Conservation (phyloP, 495 filamentous ascomycete species). For the Aspergillus baeticus region DNA sequence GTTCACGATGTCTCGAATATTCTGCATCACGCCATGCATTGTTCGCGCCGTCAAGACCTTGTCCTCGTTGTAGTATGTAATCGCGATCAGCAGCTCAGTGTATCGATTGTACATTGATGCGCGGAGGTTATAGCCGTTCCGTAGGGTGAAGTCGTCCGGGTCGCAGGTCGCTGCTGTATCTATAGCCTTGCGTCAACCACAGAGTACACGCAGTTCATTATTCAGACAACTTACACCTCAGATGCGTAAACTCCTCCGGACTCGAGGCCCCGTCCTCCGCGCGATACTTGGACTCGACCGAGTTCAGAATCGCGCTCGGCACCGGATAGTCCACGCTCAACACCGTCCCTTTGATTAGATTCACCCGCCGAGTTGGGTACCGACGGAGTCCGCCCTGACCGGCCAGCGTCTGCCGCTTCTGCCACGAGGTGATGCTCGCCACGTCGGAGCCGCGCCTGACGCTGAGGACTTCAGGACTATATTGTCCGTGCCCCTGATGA, state of each 20-base stretch:
- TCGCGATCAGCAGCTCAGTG: constrained; percentile 93
- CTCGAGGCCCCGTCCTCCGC: constrained; percentile 69
- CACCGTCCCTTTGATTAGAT: constrained; percentile 91
- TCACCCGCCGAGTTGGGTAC: constrained; percentile 91
- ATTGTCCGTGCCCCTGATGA: too few species aligned
- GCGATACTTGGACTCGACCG: constrained; percentile 89
- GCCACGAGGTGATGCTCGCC: constrained; percentile 1
- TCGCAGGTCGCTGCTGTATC: constrained; percentile 97
- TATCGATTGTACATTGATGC: constrained; percentile 99
- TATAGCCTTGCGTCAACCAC: constrained; percentile 23
- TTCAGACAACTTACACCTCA: constrained; percentile 67
- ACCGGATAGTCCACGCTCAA: constrained; percentile 97
- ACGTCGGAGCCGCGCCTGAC: background rate
- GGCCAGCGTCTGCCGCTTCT: background rate
- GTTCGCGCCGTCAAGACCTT: constrained; percentile 90
- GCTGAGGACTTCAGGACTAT: background rate
- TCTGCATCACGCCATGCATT: constrained; percentile 96
- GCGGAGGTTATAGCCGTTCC: constrained; percentile 97
- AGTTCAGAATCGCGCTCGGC: constrained; percentile 94
- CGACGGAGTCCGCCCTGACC: constrained; percentile 64
- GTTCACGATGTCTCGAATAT: constrained; percentile 96
- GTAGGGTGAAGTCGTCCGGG: constrained; percentile 95
- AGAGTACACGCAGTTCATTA: background rate
- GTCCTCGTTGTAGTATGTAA: constrained; percentile 99
- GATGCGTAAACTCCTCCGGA: constrained; percentile 87